Base-by-base conservation (phyloP, 2,329 filamentous ascomycete genomes). In the Colletotrichum cordylinicola region DNA sequence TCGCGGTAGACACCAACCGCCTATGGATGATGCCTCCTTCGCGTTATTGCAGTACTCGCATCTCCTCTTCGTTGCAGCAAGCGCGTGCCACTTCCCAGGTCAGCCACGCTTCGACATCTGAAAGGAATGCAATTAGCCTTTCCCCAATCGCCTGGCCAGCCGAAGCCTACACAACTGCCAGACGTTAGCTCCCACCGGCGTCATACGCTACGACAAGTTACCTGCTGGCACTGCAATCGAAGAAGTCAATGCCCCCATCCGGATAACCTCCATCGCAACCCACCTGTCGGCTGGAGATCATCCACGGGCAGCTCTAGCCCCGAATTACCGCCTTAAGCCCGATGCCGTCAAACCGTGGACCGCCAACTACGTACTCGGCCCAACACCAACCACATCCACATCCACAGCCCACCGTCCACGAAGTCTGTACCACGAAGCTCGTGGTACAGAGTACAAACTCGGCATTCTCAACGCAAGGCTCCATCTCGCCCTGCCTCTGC, bases 241-340 rank as follows among this genome's bases (percentile, higher is more conserved):
- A 60, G 66, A 65, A 35, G 18, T 62, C 67, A 70, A 37, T 62
- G 21, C 33, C 13, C n/a, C 48, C 27, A 60, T 58, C 21, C 60
- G 58, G 60, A 55, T 48, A 60, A 27, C 33, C 21, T 70, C 29
- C 48, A 18, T 52, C n/a, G 24, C 67, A 61, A 31, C 52, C 72
- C 61, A 67, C 61, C 43, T 24, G 29, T 39, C 15, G 68, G n/a
- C 68, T 70, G 37, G 52, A 65, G 67, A 67, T 72, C 68, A 62
- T 55, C 61, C n/a, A 64, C 72, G 61, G 67, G 39, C 72, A 60
- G 52, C 67, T 71, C 68, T 62, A 75, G 72, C 55, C 68, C 68
- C 55, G 61, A 68, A 67, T 58, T 52, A 18, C 70, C 64, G 70
- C 64, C 48, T 58, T 13, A 43, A 72, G 29, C 43, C 62, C 56